phyloP scores from a whole-genome alignment of 805 yeast genomes.

The Dipodascus geniculatus region DNA sequence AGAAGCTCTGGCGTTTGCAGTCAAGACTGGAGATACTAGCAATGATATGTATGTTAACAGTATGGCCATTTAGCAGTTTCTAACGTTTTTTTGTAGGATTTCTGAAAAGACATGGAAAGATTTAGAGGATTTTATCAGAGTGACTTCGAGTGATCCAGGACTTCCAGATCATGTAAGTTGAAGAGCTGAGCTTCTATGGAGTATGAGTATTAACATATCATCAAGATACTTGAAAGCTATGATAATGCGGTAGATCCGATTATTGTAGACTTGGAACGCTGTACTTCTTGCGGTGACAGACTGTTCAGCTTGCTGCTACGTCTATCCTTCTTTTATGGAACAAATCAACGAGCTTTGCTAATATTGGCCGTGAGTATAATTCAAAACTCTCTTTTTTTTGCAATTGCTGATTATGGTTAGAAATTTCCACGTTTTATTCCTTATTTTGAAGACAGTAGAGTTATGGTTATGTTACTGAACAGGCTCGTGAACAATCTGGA shows the following conservation, averaged over 20 bases:
- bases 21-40: not conserved
- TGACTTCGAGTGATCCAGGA: not conserved
- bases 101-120: not conserved
- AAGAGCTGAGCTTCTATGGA: not conserved
- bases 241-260: not conserved
- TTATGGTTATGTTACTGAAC: not conserved
- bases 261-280: not conserved
- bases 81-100: not conserved
- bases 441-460: not conserved
- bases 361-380: not conserved
- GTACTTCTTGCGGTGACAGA: not conserved
- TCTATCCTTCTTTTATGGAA: not conserved
- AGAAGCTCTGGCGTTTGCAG: not conserved
- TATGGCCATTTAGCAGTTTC: not conserved
- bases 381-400: not conserved
- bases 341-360: not conserved
- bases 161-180: not conserved
- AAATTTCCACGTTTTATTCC: not conserved
- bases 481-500: not conserved
- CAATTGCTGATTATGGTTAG: not conserved
- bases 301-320: not conserved
- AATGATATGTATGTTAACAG: not conserved
- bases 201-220: no score
- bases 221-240: not conserved
- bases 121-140: not conserved